Base-by-base conservation (phyloP, 1,284 basidiomycete species). In the Cutaneotrichosporon sp. region DNA sequence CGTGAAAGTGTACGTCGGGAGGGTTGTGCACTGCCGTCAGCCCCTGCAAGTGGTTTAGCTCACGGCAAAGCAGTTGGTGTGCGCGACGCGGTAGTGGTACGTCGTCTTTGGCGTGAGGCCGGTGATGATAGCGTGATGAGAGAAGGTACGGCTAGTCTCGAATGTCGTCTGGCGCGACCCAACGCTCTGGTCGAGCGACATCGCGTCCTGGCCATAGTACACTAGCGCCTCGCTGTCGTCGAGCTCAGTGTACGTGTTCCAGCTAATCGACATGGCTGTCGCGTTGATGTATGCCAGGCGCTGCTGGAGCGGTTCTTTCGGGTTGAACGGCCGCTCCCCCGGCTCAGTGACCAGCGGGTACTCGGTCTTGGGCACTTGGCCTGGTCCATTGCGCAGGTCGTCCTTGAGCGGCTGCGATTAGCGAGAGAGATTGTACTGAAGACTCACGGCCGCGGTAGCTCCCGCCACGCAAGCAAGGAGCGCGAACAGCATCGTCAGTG, bases 11-110 rank as follows among this genome's bases (percentile, higher is more conserved):
- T 60, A 64, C 8, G 60, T 60, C n/a, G 61, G 61, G 49, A 63
- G 45, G 15, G 56, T 61, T 43, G 50, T 55, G 55, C 62, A 63
- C 44, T n/a, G n/a, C n/a, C n/a, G n/a, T n/a, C n/a, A n/a, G n/a
- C n/a, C n/a, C n/a, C n/a, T n/a, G n/a, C n/a, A n/a, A n/a, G n/a
- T n/a, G n/a, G n/a, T n/a, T n/a, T n/a, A n/a, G n/a, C n/a, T n/a
- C n/a, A n/a, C n/a, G n/a, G 40, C 57, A 46, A 50, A 58, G 50
- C 59, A 61, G 54, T 61, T 61, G 26, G 54, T 54, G 54, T 64
- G 47, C n/a, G 60, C 60, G 9, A 64, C 62, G 15, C 62, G 51
- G 56, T 64, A 64, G 54, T 62, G 58, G 50, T 64, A 64, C 49
- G 51, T 38, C 8, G 62, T 64, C 45, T 60, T 59, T 8, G 62